Base-by-base conservation (phyloP, 257 asterid species). In the Petrea volubilis region DNA sequence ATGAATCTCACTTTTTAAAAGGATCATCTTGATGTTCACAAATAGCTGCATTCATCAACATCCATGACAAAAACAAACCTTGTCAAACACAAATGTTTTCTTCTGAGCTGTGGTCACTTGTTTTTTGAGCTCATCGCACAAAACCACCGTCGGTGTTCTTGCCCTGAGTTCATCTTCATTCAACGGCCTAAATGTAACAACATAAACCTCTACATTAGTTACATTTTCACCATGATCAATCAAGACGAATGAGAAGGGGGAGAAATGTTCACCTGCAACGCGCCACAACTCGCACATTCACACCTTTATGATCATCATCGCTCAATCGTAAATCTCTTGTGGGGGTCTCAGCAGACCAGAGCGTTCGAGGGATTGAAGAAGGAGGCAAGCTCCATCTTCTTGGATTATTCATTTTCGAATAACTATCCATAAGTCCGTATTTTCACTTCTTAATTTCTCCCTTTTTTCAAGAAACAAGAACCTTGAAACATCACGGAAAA, bases 331-430 rank as follows among this genome's bases (percentile, higher is more conserved):
- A 41, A 44, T 74, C 83, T 66, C 74, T 78, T 8, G 80, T 43
- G 64, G 83, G 64, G 28, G 81, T 86, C 12, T 79, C 86, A 29
- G 50, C 74, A 36, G 86, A 84, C 89, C 92, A 80, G 6, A 76
- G 80, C 7, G 86, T 84, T 76, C 79, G 79, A 47, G 81, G 71
- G 86, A 76, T 73, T 27, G 77, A 67, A 0, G 81, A 72, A 63
- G 84, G 84, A 67, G 81, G 49, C 51, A 58, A 76, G 51, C 81
- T 80, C 71, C 76, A 6, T 23, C 81, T 68, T 18, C 77, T 80
- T 58, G 52, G 79, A 52, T 69, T 71, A 29, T 50, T 60, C 34
- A 40, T 21, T 28, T 46, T 76, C 7, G 77, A 73, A 63, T 15
- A 1, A 38, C 43, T 72, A 6, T 80, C 84, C 84, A 80, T 72